Base-by-base conservation (phyloP, 179 eudicot species). In the Patellifolia procumbens region DNA sequence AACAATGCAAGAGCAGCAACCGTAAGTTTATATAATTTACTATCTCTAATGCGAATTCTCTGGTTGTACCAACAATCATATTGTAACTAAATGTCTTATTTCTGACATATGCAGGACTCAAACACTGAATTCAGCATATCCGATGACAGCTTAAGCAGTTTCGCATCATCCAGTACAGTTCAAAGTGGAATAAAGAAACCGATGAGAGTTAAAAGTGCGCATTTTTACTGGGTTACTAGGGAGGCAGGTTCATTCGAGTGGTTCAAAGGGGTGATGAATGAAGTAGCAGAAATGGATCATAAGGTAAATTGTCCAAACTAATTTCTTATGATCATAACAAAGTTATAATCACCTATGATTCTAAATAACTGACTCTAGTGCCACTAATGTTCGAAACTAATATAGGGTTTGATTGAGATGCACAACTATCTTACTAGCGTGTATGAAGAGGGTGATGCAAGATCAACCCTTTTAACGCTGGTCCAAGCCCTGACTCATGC, bases 381-480 rank as follows among this genome's bases (percentile, higher is more conserved):
- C 55, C 55, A 28, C 71, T 69, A 32, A 71, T 34, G 39, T 80
- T 70, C 13, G 20, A 15, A 34, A 34, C 37, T 55, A 62, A 53
- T 59, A 78, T 68, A 94, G 99, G 98, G 98, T 67, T 89, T 91
- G 85, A 93, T 95, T 26, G 97, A 95, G 55, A 86, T 93, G 99
- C 99, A 95, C 84, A 95, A 93, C 76, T 91, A 95, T 75, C 91
- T 93, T 22, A 93, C 98, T 1, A 93, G 98, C 75, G 99, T 95
- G 60, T 95, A 91, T 61, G 99, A 95, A 87, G 99, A 95, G 72
- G 89, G 99, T 7, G 99, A 95, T 80, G 99, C 98, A 59, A 80
- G 99, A 85, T 93, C 98, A 64, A 90, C 98, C 68, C 85, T 95
- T 43, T 87, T 95, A 76, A 91, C 99, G 76, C 90, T 95, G 91